A percentile compares a stretch with the other conserved stretches of the same genome.
These are phyloP conservation scores for Mortierella hygrophila DNA, from an alignment of 192 early-diverging fungal genomes.

Conservation along the genomic window DNA sequence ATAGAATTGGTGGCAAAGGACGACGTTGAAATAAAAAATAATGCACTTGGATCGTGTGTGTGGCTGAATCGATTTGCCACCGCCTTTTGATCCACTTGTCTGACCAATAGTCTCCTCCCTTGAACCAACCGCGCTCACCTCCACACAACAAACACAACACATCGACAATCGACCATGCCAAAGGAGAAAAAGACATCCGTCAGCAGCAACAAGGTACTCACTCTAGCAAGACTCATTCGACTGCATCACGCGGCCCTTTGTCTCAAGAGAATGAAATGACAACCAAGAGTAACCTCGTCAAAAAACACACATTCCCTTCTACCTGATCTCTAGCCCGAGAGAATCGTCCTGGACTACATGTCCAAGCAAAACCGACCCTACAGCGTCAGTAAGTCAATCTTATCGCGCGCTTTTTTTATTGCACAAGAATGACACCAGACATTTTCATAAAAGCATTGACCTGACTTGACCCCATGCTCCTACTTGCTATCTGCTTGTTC, in stretches of 20 bases:
- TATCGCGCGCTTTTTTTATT: background rate
- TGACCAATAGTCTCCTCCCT: no score
- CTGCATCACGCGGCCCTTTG: background rate
- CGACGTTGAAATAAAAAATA: background rate
- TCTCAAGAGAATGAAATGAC: background rate
- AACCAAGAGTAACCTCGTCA: background rate
- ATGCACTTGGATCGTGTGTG: background rate
- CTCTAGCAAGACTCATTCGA: background rate
- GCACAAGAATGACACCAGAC: background rate
- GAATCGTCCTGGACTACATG: constrained; percentile 60
- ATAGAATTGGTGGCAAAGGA: background rate
- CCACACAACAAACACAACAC: background rate
- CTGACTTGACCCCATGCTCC: background rate
- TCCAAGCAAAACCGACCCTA: constrained; percentile 62
- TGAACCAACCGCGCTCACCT: background rate
- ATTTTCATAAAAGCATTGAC: background rate
- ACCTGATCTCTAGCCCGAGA: constrained; percentile 47
- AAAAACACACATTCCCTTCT: no score
- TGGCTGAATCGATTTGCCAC: background rate
- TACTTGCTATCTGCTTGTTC: background rate
- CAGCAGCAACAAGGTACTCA: constrained; percentile 26
- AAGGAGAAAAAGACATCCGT: constrained; percentile 28
- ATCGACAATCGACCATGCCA: constrained; percentile 16
- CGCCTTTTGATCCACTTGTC: background rate
- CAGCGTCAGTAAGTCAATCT: constrained; percentile 57